Percentiles rank a stretch among this genome's conserved stretches.
Conservation (phyloP, 345 rosid genomes). For the Salix exigua region DNA sequence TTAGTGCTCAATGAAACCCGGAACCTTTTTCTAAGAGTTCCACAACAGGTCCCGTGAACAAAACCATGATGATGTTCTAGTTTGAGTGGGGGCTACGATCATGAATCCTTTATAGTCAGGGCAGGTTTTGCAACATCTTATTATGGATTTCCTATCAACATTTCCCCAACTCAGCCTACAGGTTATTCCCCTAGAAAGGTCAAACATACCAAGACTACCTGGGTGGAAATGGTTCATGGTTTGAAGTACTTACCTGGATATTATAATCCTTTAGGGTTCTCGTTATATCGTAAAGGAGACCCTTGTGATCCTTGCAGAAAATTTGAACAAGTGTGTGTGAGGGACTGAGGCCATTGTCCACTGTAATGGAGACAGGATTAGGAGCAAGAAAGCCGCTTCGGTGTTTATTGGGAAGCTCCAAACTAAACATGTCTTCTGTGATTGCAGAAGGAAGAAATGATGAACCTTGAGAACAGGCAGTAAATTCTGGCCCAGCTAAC, state of each 20-base stretch:
- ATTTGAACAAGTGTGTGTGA: conserved; percentile 59
- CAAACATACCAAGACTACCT: background rate
- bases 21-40: background rate
- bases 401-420: conserved; percentile 37
- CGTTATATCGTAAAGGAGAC: conserved; percentile 63
- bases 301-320: conserved; percentile 64
- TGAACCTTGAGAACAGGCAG: conserved; percentile 57
- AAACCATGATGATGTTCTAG: background rate
- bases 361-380: conserved; percentile 31
- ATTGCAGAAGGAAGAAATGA: conserved; percentile 55
- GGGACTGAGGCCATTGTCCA: conserved; percentile 59
- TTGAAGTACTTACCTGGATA: conserved; percentile 42
- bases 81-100: background rate
- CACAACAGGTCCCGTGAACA: background rate
- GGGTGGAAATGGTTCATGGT: background rate
- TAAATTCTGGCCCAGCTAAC: conserved; percentile 41
- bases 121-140: background rate
- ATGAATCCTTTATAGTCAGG: background rate
- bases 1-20: background rate
- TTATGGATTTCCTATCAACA: background rate
- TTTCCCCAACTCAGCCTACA: background rate
- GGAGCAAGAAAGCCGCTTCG: conserved; percentile 38
- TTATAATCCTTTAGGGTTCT: conserved; percentile 64
- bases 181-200: background rate
- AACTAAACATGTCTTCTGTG: conserved; percentile 43